phyloP scores from a whole-genome alignment of 345 rosid genomes.

The Noccaea caerulescens region DNA sequence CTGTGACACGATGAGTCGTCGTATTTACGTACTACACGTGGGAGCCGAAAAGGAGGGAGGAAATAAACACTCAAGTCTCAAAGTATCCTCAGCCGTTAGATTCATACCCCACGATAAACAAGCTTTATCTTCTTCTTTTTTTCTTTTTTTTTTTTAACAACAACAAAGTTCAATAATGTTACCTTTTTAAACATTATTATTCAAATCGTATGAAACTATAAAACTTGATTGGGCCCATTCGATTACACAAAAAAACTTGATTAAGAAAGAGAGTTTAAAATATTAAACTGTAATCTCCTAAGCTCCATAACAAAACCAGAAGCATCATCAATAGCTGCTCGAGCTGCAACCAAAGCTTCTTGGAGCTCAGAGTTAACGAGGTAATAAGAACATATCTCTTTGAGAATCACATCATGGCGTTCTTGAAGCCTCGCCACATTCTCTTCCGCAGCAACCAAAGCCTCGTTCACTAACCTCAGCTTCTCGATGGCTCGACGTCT shows the following conservation, averaged over 20 bases:
- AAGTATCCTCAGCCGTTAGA: constrained; percentile 32
- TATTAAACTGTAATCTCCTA: constrained; percentile 57
- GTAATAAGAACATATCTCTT: constrained; percentile 52
- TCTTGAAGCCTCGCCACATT: constrained; percentile 54
- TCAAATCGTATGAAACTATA: no score
- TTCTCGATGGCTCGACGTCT: constrained; percentile 53
- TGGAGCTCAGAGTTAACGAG: constrained; percentile 53
- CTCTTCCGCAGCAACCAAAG: constrained; percentile 58
- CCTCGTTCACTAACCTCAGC: constrained; percentile 55
- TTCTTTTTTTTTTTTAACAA: neutral
- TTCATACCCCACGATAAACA: neutral
- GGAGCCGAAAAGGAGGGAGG: constrained; percentile 12
- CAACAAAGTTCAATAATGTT: no score
- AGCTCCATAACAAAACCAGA: constrained; percentile 49
- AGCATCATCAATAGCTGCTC: constrained; percentile 56
- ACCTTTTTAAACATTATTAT: no score
- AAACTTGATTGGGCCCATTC: neutral
- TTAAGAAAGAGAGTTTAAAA: constrained; percentile 49
- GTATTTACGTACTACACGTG: constrained; percentile 25
- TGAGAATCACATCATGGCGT: constrained; percentile 60
- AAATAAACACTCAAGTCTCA: neutral
- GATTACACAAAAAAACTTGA: constrained; percentile 1
- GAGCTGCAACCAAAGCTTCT: constrained; percentile 53
- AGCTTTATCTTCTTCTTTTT: neutral
- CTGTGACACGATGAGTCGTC: neutral